Evolutionary conservation across 768 basidiomycete genomes (phyloP), one percentile per base, ranked within the genome.

Genomic region (Pulveroboletus frians): DNA sequence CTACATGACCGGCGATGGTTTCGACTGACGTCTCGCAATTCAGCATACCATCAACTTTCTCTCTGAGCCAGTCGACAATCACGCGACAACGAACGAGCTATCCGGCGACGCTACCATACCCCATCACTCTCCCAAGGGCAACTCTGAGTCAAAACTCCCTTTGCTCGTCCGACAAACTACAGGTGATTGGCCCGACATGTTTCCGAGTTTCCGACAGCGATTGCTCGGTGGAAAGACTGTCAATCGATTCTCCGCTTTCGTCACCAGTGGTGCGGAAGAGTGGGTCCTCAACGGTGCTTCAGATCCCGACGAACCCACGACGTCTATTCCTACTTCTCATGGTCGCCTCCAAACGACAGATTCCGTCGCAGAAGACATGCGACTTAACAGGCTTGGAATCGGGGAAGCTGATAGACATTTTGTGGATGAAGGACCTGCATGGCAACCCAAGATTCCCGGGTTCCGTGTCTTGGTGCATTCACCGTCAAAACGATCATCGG

Each of bases 221-320:
- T 73, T 91, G 0, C 77, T 92, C 1, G 82, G 86, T 27, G 87
- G 88, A 9, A 89, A 84, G 66, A 81, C 80, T 39, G 67, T 91
- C 46, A 90, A 91, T 64, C 77, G 88, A n/a, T 92, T 92, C 68
- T 89, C 88, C 1, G 84, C 76, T 48, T 92, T 91, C 63, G 88
- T 92, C 13, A 88, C 85, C 7, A 88, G 84, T 50, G 89, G 89
- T 31, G 89, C 89, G 9, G 89, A 92, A 64, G 83, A 84, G 44
- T 92, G 83, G 71, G 76, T 91, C 8, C 75, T 91, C n/a, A 79
- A 84, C 43, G 89, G 89, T 4, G 72, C 69, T 23, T 65, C 57
- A 9, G 35, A 47, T 40, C 34, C 69, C 1, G 64, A 69, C 13
- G 54, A 65, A 7, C 51, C 55, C 27, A 49, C 63, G 29, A 39